Base-by-base conservation (phyloP, 2,329 filamentous ascomycete species). In the Thelonectria olida region DNA sequence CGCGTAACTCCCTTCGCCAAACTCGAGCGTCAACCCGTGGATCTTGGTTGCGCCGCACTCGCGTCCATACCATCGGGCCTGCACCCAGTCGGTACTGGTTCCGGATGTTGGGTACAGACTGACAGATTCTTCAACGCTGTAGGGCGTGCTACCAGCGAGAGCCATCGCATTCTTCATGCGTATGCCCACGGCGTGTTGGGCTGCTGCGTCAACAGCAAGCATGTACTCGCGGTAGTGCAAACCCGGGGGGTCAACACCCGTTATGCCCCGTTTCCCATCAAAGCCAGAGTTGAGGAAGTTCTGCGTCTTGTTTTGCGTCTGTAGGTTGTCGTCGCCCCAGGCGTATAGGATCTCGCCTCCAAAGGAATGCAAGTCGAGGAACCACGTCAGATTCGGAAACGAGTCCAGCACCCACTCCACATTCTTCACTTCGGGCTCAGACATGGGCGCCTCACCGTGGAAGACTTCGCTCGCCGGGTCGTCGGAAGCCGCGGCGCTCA, bases 351-450 rank as follows among this genome's bases (percentile, higher is more conserved):
- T 76, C 28, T 81, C 62, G 2, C 82, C 84, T 0, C 79, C 77
- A 25, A 78, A 83, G 1, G 84, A 86, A 77, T 88, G 86, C 44
- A 88, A 77, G 64, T 88, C 86, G 61, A 87, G 74, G 71, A 85
- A 86, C 84, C 85, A 88, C 25, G 81, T 78, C 45, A 88, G 74
- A 44, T 80, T 80, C 48, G 76, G 72, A 72, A 82, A 84, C 25
- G 78, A 76, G 65, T 84, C 79, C 69, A 87, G 75, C 7, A 85
- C 72, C 75, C 82, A 86, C 59, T 81, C 82, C 58, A 86, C 78
- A 68, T 81, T 85, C 71, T 82, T 77, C 2, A 84, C 83, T 75
- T 88, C 86, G 0, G 85, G 76, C 74, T 88, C 85, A 0, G 85
- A 88, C 52, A 81, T 80, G 2, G 85, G 77, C 10, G 72, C 75